phyloP scores from a whole-genome alignment of 2,329 filamentous ascomycete species.

The Volutella citrinella region DNA sequence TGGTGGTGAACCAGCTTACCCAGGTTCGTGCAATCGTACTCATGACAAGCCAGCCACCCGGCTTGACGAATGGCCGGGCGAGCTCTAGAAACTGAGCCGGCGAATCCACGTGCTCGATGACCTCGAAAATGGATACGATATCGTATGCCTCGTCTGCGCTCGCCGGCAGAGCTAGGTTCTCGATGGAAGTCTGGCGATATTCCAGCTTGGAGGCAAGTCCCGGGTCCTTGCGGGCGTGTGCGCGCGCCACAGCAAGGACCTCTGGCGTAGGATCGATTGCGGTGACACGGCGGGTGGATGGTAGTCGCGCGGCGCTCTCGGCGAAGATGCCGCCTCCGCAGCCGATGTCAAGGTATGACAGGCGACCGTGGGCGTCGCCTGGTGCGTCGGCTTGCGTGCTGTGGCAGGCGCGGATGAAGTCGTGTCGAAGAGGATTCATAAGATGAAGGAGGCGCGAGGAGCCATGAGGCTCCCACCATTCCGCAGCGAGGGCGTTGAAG shows the following conservation, averaged over 20 bases:
- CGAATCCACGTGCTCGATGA: slow-evolving; percentile 85
- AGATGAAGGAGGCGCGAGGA: slow-evolving; percentile 89
- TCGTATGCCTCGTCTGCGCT: slow-evolving; percentile 58
- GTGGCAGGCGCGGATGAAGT: slow-evolving; percentile 79
- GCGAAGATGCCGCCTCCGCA: slow-evolving; percentile 97
- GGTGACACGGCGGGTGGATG: slow-evolving; percentile 61
- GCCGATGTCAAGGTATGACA: slow-evolving; percentile 84
- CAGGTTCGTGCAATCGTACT: slow-evolving; percentile 91
- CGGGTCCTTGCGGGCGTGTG: slow-evolving; percentile 74
- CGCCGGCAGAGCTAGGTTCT: slow-evolving; percentile 54
- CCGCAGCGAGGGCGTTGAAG: slow-evolving; percentile 88
- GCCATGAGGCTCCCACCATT: slow-evolving; percentile 97
- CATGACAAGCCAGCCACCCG: slow-evolving; percentile 89
- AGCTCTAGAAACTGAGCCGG: slow-evolving; percentile 71
- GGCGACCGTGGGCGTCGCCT: slow-evolving; percentile 32
- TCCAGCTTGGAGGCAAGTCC: slow-evolving; percentile 59
- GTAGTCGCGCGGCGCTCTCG: slow-evolving; percentile 73
- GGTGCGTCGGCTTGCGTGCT: slow-evolving; percentile 43
- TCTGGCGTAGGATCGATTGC: slow-evolving; percentile 76
- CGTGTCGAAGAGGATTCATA: slow-evolving; percentile 96
- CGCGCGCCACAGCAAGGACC: slow-evolving; percentile 71
- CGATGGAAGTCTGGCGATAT: slow-evolving; percentile 76
- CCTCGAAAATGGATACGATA: slow-evolving; percentile 86
- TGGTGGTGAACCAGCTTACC: slow-evolving; percentile 88
- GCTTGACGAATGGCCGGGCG: slow-evolving; percentile 73